Conservation (phyloP, 164 flowering plant species). For the Magnolia sinica region DNA sequence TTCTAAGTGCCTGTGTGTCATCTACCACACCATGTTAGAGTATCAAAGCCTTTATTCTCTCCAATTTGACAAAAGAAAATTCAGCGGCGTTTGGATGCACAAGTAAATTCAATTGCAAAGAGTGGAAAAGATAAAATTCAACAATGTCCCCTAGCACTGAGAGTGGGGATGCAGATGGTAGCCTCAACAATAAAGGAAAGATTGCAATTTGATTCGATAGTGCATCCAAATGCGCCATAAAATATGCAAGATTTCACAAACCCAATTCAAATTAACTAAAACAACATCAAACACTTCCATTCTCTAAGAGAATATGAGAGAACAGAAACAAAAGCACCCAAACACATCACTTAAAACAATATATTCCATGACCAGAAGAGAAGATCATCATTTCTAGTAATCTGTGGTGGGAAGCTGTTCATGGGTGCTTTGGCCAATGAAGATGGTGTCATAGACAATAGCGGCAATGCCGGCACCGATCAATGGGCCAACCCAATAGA, state of each 20-base stretch:
- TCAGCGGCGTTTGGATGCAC: no score
- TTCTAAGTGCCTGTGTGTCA: no score
- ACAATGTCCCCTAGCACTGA: no score
- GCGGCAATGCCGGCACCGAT: slow-evolving; percentile 39
- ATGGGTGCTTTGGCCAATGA: slow-evolving; percentile 30
- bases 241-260: background rate
- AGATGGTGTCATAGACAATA: slow-evolving; percentile 27
- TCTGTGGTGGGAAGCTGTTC: slow-evolving; percentile 35
- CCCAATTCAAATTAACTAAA: background rate
- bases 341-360: background rate
- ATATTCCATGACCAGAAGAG: background rate
- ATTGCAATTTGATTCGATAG: no score
- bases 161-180: no score
- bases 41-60: no score
- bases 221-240: no score
- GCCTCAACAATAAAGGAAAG: no score
- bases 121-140: no score
- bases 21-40: no score
- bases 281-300: background rate
- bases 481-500: slow-evolving; percentile 44
- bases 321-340: background rate
- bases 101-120: no score
- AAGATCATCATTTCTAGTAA: slow-evolving; percentile 13
- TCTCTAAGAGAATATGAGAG: background rate
- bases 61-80: no score